These are phyloP conservation scores for Gracilaria domingensis DNA, from an alignment of 23 red algal genomes.

Conservation along the genomic window DNA sequence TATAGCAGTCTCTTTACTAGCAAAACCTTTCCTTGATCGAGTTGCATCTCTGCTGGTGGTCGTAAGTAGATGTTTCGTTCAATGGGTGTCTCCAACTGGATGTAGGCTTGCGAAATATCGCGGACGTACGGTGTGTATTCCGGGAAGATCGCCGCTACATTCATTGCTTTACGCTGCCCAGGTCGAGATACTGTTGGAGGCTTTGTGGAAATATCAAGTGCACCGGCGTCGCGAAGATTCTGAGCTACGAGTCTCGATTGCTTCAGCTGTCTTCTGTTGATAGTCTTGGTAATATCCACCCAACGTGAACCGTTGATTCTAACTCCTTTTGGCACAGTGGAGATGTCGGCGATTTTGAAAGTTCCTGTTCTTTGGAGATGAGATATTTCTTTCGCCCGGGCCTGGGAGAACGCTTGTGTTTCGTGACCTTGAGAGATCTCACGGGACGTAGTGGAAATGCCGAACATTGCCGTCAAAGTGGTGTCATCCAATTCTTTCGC, in stretches of 20 bases:
- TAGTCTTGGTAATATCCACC: neutral
- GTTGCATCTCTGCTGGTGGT: constrained; percentile 11
- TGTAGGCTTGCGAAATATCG: too few species aligned
- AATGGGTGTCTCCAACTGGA: neutral
- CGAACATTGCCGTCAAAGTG: too few species aligned
- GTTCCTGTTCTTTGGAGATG: neutral
- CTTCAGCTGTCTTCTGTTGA: neutral
- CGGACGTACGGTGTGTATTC: constrained; percentile 13
- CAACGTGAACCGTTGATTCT: neutral
- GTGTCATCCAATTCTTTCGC: too few species aligned
- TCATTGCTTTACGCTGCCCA: neutral
- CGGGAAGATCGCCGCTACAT: neutral
- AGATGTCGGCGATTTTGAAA: constrained; percentile 18
- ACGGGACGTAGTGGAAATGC: too few species aligned
- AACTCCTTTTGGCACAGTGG: neutral
- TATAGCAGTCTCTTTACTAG: neutral
- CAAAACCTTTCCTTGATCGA: neutral
- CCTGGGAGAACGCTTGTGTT: neutral
- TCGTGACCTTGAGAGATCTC: neutral
- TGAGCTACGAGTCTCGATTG: neutral
- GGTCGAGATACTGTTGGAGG: neutral
- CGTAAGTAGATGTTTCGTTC: constrained; percentile 13
- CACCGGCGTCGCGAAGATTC: neutral
- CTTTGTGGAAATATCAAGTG: neutral
- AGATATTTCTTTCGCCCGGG: neutral